Base-by-base conservation (phyloP, 495 filamentous ascomycete genomes). In the Aspergillus carlsbadensis region DNA sequence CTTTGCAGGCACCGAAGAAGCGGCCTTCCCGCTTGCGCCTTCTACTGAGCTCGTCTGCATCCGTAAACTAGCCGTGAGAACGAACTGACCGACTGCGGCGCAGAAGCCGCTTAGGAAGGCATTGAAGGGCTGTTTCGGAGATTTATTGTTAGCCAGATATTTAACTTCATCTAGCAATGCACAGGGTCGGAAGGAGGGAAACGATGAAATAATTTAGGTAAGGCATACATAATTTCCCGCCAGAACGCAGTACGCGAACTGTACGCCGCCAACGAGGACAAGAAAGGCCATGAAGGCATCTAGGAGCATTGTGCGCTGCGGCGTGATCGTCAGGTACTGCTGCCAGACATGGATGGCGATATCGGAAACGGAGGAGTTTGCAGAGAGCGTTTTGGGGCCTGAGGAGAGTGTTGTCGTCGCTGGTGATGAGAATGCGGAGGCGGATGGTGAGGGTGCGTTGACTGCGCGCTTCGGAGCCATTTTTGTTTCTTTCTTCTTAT, bases 51-150 rank as follows among this genome's bases (percentile, higher is more conserved):
- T 91, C 41, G 91, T 96, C 70, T 98, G 94, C 74, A 98, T 98
- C 44, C 94, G 83, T 64, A 98, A 81, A 59, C 67, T 86, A 77
- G 90, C 91, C 39, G 92, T 96, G 47, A 98, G 83, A 36, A 98
- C 94, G 72, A 98, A 98, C 68, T 98, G 95, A 17, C 95, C 94
- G 44, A 98, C 93, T 2, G 95, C 94, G 10, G 93, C 93, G 40
- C 82, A 85, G 79, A 98, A 98, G 41, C 95, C 95, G 29, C 91
- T 87, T 39, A 98, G 81, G 78, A 98, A 98, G 62, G 94, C 94
- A 72, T 98, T 98, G 83, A 98, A 98, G 7, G 94, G 94, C 92
- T 98, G 33, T 36, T 29, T 18, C 36, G 11, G 10, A 15, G 51
- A 33, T 1, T 8, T 24, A 15, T 43, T 35, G 10, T 40, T 40